phyloP scores from a whole-genome alignment of 441 rosid genomes.

The Caryocar brasiliense region DNA sequence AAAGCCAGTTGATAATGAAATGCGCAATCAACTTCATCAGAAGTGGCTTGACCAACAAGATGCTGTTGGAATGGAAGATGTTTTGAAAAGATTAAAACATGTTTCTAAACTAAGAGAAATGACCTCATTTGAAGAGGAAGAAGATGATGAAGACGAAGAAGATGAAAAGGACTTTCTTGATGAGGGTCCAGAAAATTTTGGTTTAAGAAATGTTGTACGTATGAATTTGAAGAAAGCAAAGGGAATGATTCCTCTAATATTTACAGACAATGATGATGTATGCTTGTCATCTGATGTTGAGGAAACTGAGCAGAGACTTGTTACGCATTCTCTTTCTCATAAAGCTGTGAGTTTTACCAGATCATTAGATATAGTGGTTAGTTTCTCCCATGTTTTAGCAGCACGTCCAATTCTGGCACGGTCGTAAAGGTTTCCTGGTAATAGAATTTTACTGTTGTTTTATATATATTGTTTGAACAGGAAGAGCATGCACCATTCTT shows the following conservation, averaged over 20 bases:
- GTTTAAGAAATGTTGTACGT: slow-evolving; percentile 36
- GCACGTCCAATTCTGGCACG: background rate
- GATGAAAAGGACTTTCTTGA: slow-evolving; percentile 26
- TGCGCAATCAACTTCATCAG: slow-evolving; percentile 84
- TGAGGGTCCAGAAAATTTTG: slow-evolving; percentile 37
- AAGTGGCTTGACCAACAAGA: slow-evolving; percentile 88
- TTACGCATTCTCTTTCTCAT: slow-evolving; percentile 33
- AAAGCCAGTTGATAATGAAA: slow-evolving; percentile 58
- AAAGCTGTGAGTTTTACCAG: slow-evolving; percentile 51
- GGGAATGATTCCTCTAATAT: slow-evolving; percentile 83
- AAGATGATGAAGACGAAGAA: slow-evolving; percentile 30
- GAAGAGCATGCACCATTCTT: slow-evolving; percentile 33
- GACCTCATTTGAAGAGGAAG: slow-evolving; percentile 37
- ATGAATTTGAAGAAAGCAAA: slow-evolving; percentile 61
- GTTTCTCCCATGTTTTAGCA: background rate
- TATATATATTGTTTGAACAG: slow-evolving; percentile 27
- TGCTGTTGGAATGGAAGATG: slow-evolving; percentile 72
- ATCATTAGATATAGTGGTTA: background rate
- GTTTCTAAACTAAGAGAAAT: slow-evolving; percentile 35
- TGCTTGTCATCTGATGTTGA: slow-evolving; percentile 86
- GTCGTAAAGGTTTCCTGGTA: background rate
- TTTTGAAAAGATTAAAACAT: slow-evolving; percentile 60
- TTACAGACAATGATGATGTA: slow-evolving; percentile 68
- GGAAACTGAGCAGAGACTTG: slow-evolving; percentile 50
- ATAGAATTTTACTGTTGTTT: background rate